Evolutionary conservation across 192 early-diverging fungal species (phyloP), one percentile per base, ranked within the genome.

Genomic region (Funneliformis geosporum): DNA sequence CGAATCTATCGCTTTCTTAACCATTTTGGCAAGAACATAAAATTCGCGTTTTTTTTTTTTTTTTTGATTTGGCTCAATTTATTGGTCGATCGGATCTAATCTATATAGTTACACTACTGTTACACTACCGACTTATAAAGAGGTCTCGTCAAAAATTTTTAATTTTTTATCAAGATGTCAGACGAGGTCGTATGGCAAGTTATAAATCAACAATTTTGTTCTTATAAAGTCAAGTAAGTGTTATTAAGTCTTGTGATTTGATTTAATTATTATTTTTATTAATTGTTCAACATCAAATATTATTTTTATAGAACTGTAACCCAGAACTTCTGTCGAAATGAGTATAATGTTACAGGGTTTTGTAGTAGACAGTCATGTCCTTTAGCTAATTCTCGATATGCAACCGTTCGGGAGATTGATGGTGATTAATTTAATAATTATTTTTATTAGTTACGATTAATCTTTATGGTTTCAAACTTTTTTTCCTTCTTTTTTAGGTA

Each of bases 161-260:
- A 23, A 66, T 47, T 43, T 80, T 8, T 79, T 23, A 28, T 59
- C 4, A 39, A 10, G 25, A 87, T 65, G 79, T 83, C 84, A 82
- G 93, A 94, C 89, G 90, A 96, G 80, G 87, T 98, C 59, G 93
- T 99, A 80, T 99, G 97, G 97, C 91, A 95, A 80, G 94, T 96
- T 66, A 95, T 99, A 70, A 96, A 95, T 83, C 91, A 95, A 88
- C 92, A 97, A 83, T 99, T 99, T 83, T 99, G 97, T 81, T 97
- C 96, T 18, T 99, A 92, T 90, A 99, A 98, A 94, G 92, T 97
- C 88, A 96, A 96, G 93, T 95, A 89, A 69, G 89, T 84, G 7
- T 38, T 3, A 40, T 68, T 23, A 27, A 66, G 7, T 8, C 16
- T 14, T 39, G 18, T 43, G 23, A 14, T 47, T 61, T 64, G 14